phyloP scores from a whole-genome alignment of 176 grass and related monocot species.

The Alloteropsis semialata region DNA sequence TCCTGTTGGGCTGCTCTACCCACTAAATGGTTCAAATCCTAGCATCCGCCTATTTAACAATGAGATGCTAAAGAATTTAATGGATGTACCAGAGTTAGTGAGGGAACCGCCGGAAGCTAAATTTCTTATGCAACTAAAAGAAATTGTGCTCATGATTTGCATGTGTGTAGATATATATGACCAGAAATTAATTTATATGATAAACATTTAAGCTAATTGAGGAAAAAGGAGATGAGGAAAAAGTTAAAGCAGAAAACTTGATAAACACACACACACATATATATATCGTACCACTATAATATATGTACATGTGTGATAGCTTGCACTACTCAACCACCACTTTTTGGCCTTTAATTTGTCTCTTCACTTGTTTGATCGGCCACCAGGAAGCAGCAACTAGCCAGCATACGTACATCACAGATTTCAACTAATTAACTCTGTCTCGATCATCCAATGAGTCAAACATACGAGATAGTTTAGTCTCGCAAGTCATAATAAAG shows the following conservation, averaged over 20 bases:
- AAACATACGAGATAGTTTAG: constrained; percentile 33
- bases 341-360: constrained; percentile 34
- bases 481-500: constrained; percentile 45
- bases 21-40: no score
- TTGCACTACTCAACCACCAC: constrained; percentile 45
- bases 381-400: neutral
- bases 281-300: neutral
- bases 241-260: neutral
- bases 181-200: neutral
- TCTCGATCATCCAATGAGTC: constrained; percentile 10
- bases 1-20: no score
- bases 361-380: constrained; percentile 16
- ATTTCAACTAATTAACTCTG: neutral
- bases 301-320: neutral
- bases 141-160: neutral
- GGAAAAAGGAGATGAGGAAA: no score
- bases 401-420: neutral
- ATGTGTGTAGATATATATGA: neutral
- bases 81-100: no score
- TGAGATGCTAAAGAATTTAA: no score
- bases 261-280: neutral
- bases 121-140: no score
- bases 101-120: no score
- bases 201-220: neutral
- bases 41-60: no score